A percentile compares a stretch with the other conserved stretches of the same genome.
Conservation (phyloP, 2,329 filamentous ascomycete species). For the Metarhizium humberi region DNA sequence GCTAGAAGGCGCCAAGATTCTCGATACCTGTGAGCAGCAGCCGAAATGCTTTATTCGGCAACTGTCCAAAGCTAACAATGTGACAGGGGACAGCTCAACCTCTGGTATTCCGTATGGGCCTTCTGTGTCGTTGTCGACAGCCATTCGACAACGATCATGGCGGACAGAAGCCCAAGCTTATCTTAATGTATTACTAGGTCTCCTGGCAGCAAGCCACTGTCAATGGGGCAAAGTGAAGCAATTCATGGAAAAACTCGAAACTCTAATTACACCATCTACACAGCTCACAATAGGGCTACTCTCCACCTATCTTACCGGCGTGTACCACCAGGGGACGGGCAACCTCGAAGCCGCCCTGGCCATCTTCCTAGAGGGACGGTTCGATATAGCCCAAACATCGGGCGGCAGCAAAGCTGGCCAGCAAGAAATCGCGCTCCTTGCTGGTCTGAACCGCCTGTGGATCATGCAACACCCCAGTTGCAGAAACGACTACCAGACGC, state of each 20-base stretch:
- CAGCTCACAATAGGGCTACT: conserved; percentile 37
- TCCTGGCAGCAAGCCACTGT: conserved; percentile 60
- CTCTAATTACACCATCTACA: conserved; percentile 28
- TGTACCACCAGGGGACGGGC: conserved; percentile 69
- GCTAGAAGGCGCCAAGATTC: conserved; percentile 32
- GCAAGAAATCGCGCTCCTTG: conserved; percentile 56
- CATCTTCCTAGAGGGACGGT: conserved; percentile 53
- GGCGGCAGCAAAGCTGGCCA: conserved; percentile 40
- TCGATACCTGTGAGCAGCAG: conserved; percentile 36
- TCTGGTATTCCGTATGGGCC: conserved; percentile 27
- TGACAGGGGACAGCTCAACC: conserved; percentile 25
- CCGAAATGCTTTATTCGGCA: neutral
- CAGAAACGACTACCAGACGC: conserved; percentile 47
- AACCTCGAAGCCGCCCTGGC: conserved; percentile 58
- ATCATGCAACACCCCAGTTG: conserved; percentile 58
- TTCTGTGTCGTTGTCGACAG: conserved; percentile 45
- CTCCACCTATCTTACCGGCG: conserved; percentile 62
- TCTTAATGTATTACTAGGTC: conserved; percentile 59
- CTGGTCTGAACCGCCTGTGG: conserved; percentile 59
- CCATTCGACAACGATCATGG: conserved; percentile 53
- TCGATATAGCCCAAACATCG: conserved; percentile 34
- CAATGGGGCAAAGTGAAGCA: conserved; percentile 58
- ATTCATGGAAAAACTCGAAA: conserved; percentile 44
- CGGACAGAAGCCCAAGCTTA: conserved; percentile 57
- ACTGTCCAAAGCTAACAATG: neutral